Percentiles rank a stretch among this genome's conserved stretches.
Conservation (phyloP, 768 basidiomycete species). For the Mycena rosella region DNA sequence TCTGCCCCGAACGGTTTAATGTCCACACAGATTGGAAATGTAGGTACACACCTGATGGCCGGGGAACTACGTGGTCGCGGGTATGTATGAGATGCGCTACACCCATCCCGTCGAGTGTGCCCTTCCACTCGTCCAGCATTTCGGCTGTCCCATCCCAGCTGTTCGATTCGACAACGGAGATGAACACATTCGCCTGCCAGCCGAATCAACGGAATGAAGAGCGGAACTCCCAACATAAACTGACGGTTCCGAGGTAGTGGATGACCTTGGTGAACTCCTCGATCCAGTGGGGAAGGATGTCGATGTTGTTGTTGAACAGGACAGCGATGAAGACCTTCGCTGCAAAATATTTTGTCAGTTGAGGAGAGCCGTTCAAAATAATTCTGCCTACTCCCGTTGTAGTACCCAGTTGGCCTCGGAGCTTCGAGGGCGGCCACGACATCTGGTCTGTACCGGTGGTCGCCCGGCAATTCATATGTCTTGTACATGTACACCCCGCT, state of each 20-base stretch:
- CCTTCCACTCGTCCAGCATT: slow-evolving; percentile 44
- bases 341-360: not conserved
- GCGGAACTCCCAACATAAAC: not conserved
- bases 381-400: too few species aligned
- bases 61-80: slow-evolving; percentile 39
- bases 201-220: not conserved
- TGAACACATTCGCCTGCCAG: slow-evolving; percentile 50
- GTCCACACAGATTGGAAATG: not conserved
- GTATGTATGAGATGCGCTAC: slow-evolving; percentile 47
- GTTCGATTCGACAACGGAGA: slow-evolving; percentile 45
- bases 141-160: slow-evolving; percentile 48
- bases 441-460: not conserved
- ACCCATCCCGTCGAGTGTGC: slow-evolving; percentile 39
- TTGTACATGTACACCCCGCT: slow-evolving; percentile 25
- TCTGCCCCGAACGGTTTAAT: too few species aligned
- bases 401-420: too few species aligned
- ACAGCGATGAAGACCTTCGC: slow-evolving; percentile 55
- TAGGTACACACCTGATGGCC: slow-evolving; percentile 28
- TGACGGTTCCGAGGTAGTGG: slow-evolving; percentile 48
- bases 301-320: slow-evolving; percentile 54
- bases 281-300: slow-evolving; percentile 54
- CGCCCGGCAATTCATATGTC: not conserved
- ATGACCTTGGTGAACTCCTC: slow-evolving; percentile 51
- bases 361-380: not conserved
- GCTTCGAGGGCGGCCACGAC: too few species aligned